These are phyloP conservation scores for Cercophora newfieldiana DNA, from an alignment of 495 filamentous ascomycete genomes.

Conservation along the genomic window DNA sequence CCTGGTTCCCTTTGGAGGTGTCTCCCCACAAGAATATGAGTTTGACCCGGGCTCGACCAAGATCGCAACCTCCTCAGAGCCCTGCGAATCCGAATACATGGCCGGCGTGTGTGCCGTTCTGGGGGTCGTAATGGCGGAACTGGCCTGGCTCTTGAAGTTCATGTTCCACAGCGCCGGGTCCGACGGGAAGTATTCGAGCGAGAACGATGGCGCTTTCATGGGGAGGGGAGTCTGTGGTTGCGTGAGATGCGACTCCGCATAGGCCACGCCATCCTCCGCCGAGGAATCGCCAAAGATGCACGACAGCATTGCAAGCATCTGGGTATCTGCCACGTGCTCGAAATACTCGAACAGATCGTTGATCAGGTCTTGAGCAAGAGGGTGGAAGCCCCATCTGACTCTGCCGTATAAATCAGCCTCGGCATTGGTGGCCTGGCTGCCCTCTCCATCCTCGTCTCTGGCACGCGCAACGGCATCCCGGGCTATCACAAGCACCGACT, in stretches of 20 bases:
- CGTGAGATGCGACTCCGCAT: conserved; percentile 46
- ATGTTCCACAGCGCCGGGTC: conserved; percentile 58
- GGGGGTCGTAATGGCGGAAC: conserved; percentile 57
- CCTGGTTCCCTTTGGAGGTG: conserved; percentile 56
- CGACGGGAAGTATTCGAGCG: conserved; percentile 67
- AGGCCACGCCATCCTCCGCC: conserved; percentile 49
- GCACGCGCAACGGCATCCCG: conserved; percentile 55
- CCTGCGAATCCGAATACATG: conserved; percentile 59
- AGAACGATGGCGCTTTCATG: conserved; percentile 66
- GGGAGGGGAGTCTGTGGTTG: conserved; percentile 58
- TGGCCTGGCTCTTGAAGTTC: conserved; percentile 46
- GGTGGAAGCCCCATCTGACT: conserved; percentile 84
- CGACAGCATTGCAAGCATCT: conserved; percentile 94
- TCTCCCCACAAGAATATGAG: conserved; percentile 63
- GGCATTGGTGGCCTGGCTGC: conserved; percentile 19
- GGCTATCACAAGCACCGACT: conserved; percentile 64
- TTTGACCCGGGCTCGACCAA: conserved; percentile 50
- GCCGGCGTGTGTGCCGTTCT: conserved; percentile 58
- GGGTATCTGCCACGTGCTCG: conserved; percentile 75
- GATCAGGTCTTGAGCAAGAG: conserved; percentile 77
- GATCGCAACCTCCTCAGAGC: conserved; percentile 56
- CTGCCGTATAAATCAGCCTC: conserved; percentile 51
- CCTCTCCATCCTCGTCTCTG: conserved; percentile 36
- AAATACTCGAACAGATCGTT: conserved; percentile 71
- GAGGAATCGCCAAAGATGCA: conserved; percentile 76